These are phyloP conservation scores for Diplodia intermedia DNA, from an alignment of 2,329 filamentous ascomycete genomes.

Conservation along the genomic window DNA sequence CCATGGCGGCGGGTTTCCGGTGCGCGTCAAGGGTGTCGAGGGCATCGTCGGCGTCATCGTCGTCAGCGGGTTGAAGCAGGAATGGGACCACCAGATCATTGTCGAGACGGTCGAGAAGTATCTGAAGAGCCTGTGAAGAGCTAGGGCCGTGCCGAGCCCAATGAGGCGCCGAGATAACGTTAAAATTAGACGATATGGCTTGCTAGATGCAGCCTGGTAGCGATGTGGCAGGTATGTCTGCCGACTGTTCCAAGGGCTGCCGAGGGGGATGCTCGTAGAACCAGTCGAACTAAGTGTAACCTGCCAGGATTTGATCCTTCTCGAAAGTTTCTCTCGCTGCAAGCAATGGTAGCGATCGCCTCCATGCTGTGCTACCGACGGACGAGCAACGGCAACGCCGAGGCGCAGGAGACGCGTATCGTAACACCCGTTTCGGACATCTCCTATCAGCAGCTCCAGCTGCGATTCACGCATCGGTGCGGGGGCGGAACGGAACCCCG, in stretches of 20 bases:
- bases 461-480: slow-evolving; percentile 1
- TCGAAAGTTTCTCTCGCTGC: neutral
- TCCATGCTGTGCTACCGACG: neutral
- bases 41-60: slow-evolving; percentile 77
- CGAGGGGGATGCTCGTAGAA: neutral
- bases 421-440: slow-evolving; percentile 5
- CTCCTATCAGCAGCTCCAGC: slow-evolving; percentile 18
- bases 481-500: slow-evolving; percentile 11
- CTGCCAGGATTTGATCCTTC: slow-evolving; percentile 10
- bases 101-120: slow-evolving; percentile 70
- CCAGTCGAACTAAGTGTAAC: neutral
- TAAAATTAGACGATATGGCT: neutral
- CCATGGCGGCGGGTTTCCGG: slow-evolving; percentile 77
- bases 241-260: neutral
- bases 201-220: neutral
- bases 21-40: slow-evolving; percentile 75
- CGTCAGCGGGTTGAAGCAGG: slow-evolving; percentile 76
- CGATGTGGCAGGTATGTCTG: slow-evolving; percentile 9
- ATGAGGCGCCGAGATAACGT: neutral
- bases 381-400: neutral
- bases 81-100: slow-evolving; percentile 79
- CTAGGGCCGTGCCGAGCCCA: neutral
- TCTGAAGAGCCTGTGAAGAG: slow-evolving; percentile 37
- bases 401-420: slow-evolving; percentile 13
- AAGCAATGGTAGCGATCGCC: slow-evolving; percentile 2